These are phyloP conservation scores for Helianthus tuberosus DNA, from an alignment of 129 eudicot genomes.

Conservation along the genomic window DNA sequence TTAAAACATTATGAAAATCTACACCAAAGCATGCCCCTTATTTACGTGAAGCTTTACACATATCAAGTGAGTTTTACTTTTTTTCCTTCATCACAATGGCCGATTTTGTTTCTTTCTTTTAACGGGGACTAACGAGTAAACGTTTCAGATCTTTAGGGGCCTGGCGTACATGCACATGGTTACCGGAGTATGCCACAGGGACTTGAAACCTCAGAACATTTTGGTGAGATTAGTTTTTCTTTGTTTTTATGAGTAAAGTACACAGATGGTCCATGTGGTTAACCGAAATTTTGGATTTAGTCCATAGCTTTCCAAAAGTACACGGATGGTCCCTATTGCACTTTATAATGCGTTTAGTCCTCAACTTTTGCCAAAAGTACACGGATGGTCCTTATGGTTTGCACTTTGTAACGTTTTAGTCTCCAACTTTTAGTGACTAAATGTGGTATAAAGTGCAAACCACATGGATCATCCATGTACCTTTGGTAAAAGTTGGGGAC, in stretches of 20 bases:
- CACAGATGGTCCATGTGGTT: no score
- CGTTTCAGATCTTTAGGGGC: constrained; percentile 82
- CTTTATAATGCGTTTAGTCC: no score
- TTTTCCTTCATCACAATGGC: not conserved
- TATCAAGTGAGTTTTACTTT: constrained; percentile 63
- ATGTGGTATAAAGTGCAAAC: no score
- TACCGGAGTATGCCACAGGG: constrained; percentile 94
- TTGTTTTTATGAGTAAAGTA: not conserved
- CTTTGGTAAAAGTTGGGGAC: no score
- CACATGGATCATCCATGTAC: no score
- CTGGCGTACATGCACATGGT: constrained; percentile 91
- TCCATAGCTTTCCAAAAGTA: no score
- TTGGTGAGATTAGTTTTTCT: constrained; percentile 48
- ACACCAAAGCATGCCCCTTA: constrained; percentile 87
- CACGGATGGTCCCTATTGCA: no score
- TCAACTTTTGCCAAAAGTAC: no score
- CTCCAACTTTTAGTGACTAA: no score
- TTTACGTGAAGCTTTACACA: constrained; percentile 85
- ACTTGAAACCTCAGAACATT: constrained; percentile 93
- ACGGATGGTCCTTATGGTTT: no score
- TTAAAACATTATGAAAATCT: constrained; percentile 66
- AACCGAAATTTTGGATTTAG: no score
- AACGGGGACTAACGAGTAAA: constrained; percentile 16
- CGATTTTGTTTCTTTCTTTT: not conserved
- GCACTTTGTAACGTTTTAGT: no score